Base-by-base conservation (phyloP, 441 rosid genomes). In the Biscutella auriculata region DNA sequence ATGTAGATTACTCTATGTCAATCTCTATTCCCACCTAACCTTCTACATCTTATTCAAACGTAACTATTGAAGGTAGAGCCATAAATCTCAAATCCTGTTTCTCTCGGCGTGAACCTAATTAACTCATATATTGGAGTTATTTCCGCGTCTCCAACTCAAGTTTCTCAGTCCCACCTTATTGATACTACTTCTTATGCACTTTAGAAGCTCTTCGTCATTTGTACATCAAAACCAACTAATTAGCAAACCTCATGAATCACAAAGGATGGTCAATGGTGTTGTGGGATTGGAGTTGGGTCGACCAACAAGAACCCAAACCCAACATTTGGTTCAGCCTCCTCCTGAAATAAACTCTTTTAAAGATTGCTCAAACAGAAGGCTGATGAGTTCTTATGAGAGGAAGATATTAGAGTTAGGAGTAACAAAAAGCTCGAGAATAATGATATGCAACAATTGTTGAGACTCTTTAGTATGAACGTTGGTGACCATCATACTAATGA, bases 391-490 rank as follows among this genome's bases (percentile, higher is more conserved):
- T 71, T 85, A 49, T 56, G 85, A 1, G 99, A 89, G 70, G 99
- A 88, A 57, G 96, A 89, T 49, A 85, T 89, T 17, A 82, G 87
- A 8, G 69, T 73, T 68, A 82, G 93, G 69, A 93, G 95, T 68
- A 79, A 83, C 6, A 96, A 93, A 72, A 86, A 86, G 85, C 88
- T 88, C 0, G 95, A 82, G 74, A 86, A 76, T 50, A 95, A 92
- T 19, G 97, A 92, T 55, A 86, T 88, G 98, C 98, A 88, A 66
- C 84, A 82, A 32, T n/a, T 86, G 47, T 89, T 89, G 26, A 82
- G 76, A 4, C 67, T 84, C 46, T 79, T 85, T 65, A 85, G 82
- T 73, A 78, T 81, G 90, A 90, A 79, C 48, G 81, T 73, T 13
- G 81, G 70, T 17, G 84, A 79, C 13, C 73, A 59, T 17, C 78